Evolutionary conservation across 305 asterid genomes (phyloP).

Genomic region (Fraxinus latifolia): DNA sequence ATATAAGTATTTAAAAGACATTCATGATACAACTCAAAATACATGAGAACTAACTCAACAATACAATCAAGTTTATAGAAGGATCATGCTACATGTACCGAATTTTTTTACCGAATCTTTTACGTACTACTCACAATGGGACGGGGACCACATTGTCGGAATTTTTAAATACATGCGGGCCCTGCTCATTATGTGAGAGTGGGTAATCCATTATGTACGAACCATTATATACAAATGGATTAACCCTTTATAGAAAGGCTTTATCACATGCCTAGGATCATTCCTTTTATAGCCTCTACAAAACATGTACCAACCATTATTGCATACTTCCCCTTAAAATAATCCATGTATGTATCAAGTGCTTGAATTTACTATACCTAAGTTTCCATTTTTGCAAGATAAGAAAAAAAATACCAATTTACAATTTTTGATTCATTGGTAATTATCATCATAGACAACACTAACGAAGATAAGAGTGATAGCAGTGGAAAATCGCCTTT

Average conservation of each 20-base stretch:
- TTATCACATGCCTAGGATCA: background rate
- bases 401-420: background rate
- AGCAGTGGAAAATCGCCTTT: background rate
- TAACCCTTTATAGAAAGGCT: background rate
- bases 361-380: background rate
- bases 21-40: background rate
- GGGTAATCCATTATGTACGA: too few species aligned
- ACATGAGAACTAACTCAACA: background rate
- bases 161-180: too few species aligned
- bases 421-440: background rate
- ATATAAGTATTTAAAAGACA: background rate
- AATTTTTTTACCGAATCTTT: too few species aligned
- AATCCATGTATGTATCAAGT: background rate
- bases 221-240: too few species aligned
- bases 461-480: background rate
- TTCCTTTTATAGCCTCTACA: background rate
- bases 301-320: background rate
- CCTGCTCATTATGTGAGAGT: too few species aligned
- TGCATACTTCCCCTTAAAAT: background rate
- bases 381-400: background rate
- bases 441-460: background rate
- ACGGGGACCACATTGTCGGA: too few species aligned
- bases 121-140: too few species aligned
- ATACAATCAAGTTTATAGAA: background rate
- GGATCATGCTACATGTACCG: too few species aligned